These are phyloP conservation scores for Pythium insidiosum DNA, from an alignment of 352 stramenopile genomes.

Conservation along the genomic window DNA sequence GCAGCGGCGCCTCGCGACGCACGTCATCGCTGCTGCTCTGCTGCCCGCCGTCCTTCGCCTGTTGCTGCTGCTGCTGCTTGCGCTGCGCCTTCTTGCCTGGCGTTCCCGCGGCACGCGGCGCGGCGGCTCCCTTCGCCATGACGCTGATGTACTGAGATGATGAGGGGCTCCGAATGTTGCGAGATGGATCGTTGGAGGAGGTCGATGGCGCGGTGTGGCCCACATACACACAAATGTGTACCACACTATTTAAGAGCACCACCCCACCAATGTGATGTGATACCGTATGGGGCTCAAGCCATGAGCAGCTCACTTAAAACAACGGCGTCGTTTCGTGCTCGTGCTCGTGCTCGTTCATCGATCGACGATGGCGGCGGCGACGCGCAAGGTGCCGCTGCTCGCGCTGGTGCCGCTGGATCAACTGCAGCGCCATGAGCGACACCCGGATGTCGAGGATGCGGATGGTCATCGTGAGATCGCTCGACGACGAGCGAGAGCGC, in stretches of 20 bases:
- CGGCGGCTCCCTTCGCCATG: no score
- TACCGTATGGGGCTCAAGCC: no score
- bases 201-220: no score
- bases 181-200: no score
- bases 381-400: slow-evolving; percentile 29
- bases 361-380: not conserved
- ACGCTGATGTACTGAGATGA: no score
- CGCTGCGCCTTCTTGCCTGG: slow-evolving; percentile 1
- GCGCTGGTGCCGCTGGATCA: slow-evolving; percentile 39
- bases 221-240: no score
- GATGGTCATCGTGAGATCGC: slow-evolving; percentile 2
- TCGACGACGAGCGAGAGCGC: not conserved
- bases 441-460: slow-evolving; percentile 6
- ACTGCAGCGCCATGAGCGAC: slow-evolving; percentile 9
- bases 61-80: not conserved
- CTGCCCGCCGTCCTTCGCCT: slow-evolving; percentile 1
- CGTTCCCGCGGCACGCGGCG: slow-evolving; percentile 5
- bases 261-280: no score
- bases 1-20: slow-evolving; percentile 88
- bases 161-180: no score
- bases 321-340: no score
- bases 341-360: not conserved
- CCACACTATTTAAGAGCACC: no score
- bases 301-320: no score
- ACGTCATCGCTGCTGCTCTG: slow-evolving; percentile 48